Percentiles rank a stretch among this genome's conserved stretches.
phyloP scores from a whole-genome alignment of 164 flowering plant genomes.

The Platanus orientalis region DNA sequence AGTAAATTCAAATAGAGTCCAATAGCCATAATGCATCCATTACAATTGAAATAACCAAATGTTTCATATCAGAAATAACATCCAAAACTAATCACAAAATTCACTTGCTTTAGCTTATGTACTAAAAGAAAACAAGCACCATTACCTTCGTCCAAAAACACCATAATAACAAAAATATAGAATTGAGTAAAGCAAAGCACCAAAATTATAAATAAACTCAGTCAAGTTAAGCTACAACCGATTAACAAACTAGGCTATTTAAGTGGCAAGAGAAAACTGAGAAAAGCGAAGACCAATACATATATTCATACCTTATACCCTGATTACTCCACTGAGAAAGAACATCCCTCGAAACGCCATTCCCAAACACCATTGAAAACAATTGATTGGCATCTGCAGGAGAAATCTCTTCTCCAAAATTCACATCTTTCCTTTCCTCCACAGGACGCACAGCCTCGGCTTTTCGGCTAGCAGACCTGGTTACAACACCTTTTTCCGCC shows the following conservation, averaged over 20 bases:
- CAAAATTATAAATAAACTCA: too few relatives aligned
- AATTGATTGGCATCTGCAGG: conserved; percentile 49
- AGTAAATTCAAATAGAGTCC: neutral
- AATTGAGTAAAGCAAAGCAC: too few relatives aligned
- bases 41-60: neutral
- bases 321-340: conserved; percentile 96
- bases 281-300: neutral
- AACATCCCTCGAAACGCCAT: conserved; percentile 52
- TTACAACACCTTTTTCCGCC: neutral
- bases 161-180: too few relatives aligned
- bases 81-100: neutral
- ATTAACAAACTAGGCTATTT: neutral
- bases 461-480: neutral
- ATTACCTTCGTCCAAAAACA: too few relatives aligned
- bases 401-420: conserved; percentile 41
- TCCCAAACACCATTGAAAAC: conserved; percentile 82
- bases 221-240: neutral
- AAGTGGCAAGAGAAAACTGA: neutral
- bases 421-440: conserved; percentile 18
- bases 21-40: neutral
- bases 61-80: neutral
- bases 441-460: neutral
- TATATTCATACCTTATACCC: conserved; percentile 78
- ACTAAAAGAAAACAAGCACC: too few relatives aligned
- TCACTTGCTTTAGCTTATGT: neutral